Conservation (phyloP, 768 basidiomycete genomes). For the Russula sp. region DNA sequence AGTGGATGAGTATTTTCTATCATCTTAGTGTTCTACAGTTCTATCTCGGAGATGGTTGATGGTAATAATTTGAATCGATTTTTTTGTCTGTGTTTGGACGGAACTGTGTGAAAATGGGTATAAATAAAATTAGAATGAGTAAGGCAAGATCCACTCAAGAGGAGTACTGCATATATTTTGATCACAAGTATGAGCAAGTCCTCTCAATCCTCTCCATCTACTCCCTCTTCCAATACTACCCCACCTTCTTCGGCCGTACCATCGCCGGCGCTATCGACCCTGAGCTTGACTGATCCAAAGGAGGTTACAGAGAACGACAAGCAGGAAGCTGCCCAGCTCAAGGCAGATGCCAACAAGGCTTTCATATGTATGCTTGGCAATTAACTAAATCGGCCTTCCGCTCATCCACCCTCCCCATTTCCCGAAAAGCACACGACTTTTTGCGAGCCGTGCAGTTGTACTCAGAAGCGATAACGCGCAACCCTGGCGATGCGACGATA, state of each 20-base stretch:
- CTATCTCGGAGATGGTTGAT: neutral
- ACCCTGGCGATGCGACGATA: slow-evolving; percentile 80
- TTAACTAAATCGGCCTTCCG: slow-evolving; percentile 2
- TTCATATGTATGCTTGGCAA: slow-evolving; percentile 51
- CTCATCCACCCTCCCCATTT: neutral
- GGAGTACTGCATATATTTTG: too few relatives aligned
- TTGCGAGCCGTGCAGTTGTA: slow-evolving; percentile 70
- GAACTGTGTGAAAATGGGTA: neutral
- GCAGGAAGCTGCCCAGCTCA: slow-evolving; percentile 61
- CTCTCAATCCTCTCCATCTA: slow-evolving; percentile 35
- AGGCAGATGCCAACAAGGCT: slow-evolving; percentile 82
- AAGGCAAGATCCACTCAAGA: neutral
- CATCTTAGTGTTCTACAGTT: neutral
- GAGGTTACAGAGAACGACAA: slow-evolving; percentile 67
- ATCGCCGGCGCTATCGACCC: slow-evolving; percentile 51
- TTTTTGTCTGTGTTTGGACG: slow-evolving; percentile 1
- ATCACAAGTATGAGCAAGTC: slow-evolving; percentile 26
- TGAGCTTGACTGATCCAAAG: slow-evolving; percentile 34
- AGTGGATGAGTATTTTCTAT: neutral
- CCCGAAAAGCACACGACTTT: slow-evolving; percentile 61
- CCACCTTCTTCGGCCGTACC: slow-evolving; percentile 43
- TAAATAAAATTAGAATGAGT: neutral
- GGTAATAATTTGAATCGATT: neutral
- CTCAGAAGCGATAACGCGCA: slow-evolving; percentile 74
- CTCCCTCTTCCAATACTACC: slow-evolving; percentile 35